Conservation (phyloP, 768 basidiomycete genomes). For the Podaxis sp. region DNA sequence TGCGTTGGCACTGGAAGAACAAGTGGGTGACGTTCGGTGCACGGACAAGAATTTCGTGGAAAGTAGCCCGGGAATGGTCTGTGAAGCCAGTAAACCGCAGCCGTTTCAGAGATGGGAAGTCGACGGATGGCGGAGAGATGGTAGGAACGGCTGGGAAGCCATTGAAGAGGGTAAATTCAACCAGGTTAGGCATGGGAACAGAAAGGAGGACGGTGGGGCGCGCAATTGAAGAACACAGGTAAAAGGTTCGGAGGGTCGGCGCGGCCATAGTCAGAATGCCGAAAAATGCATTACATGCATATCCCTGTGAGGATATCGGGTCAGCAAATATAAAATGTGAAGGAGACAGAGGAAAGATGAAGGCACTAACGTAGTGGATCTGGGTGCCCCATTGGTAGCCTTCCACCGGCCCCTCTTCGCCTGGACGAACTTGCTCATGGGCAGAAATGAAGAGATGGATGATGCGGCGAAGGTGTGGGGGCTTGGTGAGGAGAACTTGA, state of each 20-base stretch:
- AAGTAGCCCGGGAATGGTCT: conserved; percentile 21
- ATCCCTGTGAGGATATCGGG: conserved; percentile 14
- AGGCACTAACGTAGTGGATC: conserved; percentile 11
- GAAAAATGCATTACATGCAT: conserved; percentile 17
- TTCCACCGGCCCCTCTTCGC: background rate
- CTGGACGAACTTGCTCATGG: conserved; percentile 16
- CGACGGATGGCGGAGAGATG: conserved; percentile 7
- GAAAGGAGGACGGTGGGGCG: conserved; percentile 19
- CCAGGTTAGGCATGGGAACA: conserved; percentile 23
- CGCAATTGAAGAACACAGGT: conserved; percentile 23
- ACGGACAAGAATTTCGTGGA: conserved; percentile 18
- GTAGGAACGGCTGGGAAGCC: conserved; percentile 22
- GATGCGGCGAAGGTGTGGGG: conserved; percentile 23
- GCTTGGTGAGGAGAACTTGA: conserved; percentile 20
- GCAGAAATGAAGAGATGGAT: conserved; percentile 27
- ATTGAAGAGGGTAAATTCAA: conserved; percentile 26
- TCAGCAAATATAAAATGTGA: background rate
- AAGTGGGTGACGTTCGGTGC: conserved; percentile 12
- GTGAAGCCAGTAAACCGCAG: conserved; percentile 21
- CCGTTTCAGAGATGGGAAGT: conserved; percentile 23
- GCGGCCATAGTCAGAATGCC: conserved; percentile 20
- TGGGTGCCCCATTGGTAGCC: conserved; percentile 1
- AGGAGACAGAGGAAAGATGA: background rate
- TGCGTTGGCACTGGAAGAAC: conserved; percentile 3
- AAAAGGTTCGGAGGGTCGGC: conserved; percentile 22